Conservation (phyloP, 768 basidiomycete species). For the Hypholoma fasciculare region DNA sequence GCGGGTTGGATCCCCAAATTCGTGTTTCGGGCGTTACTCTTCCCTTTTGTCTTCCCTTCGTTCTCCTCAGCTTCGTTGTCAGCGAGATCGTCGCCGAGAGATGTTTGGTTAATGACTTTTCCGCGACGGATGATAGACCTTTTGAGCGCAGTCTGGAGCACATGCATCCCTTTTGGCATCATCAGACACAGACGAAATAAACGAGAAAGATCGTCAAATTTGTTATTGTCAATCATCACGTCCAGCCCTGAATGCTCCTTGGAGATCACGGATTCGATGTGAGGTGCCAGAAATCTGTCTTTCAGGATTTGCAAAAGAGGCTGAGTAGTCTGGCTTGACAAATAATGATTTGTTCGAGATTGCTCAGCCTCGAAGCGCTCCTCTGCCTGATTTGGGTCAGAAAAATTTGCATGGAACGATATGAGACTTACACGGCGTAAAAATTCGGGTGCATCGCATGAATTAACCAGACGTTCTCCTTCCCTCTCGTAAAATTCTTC, state of each 20-base stretch:
- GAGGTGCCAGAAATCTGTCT: slow-evolving; percentile 71
- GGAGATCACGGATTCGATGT: slow-evolving; percentile 71
- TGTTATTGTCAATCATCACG: slow-evolving; percentile 82
- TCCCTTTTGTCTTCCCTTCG: slow-evolving; percentile 41
- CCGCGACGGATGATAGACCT: slow-evolving; percentile 75
- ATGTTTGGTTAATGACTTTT: slow-evolving; percentile 72
- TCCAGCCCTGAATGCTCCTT: slow-evolving; percentile 87
- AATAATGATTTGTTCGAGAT: slow-evolving; percentile 81
- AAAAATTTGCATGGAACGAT: slow-evolving; percentile 9
- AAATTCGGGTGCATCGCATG: slow-evolving; percentile 82
- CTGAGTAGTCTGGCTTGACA: slow-evolving; percentile 69
- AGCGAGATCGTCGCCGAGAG: slow-evolving; percentile 39
- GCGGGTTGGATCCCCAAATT: slow-evolving; percentile 57
- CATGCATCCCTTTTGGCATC: slow-evolving; percentile 66
- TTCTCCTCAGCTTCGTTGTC: slow-evolving; percentile 27
- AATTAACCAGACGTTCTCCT: slow-evolving; percentile 65
- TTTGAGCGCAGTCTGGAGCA: slow-evolving; percentile 66
- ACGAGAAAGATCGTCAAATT: slow-evolving; percentile 72
- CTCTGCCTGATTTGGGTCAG: slow-evolving; percentile 59
- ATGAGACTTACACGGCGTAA: slow-evolving; percentile 62
- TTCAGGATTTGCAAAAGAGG: slow-evolving; percentile 78
- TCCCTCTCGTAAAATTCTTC: slow-evolving; percentile 78
- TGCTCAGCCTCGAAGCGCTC: slow-evolving; percentile 80
- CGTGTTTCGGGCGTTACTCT: slow-evolving; percentile 44
- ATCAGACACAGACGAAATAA: slow-evolving; percentile 74